Evolutionary conservation across 177 flowering plant genomes (phyloP).

Genomic region (Vitis hybrid): DNA sequence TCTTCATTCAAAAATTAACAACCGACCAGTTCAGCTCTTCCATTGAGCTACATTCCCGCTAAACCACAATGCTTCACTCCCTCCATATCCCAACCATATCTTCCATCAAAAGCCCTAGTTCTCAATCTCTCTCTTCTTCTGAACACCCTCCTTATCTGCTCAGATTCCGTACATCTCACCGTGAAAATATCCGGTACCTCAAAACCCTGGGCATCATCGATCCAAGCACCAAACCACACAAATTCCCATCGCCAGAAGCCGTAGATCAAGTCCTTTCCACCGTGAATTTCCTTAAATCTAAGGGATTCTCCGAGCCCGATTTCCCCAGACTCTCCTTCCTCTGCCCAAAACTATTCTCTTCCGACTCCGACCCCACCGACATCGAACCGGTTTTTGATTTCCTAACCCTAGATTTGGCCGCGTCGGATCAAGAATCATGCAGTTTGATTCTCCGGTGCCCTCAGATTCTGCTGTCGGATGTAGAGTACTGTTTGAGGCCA

Average conservation of each 20-base stretch:
- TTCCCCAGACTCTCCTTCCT: conserved; percentile 48
- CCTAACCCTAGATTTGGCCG: conserved; percentile 38
- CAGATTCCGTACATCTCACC: conserved; percentile 43
- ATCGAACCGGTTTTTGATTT: conserved; percentile 57
- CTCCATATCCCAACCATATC: background rate
- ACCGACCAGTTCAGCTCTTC: too few relatives aligned
- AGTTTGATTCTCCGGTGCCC: conserved; percentile 51
- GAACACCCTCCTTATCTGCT: conserved; percentile 27
- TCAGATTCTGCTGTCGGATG: conserved; percentile 40
- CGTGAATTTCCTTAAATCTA: conserved; percentile 51
- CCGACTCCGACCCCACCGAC: conserved; percentile 30
- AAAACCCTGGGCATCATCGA: conserved; percentile 44
- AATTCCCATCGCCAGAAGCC: conserved; percentile 36
- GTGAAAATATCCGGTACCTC: conserved; percentile 58
- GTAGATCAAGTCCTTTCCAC: conserved; percentile 32
- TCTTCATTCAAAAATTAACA: too few relatives aligned
- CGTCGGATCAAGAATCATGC: conserved; percentile 35
- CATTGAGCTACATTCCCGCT: too few relatives aligned
- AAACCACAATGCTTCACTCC: conserved; percentile 14
- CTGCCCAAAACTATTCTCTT: conserved; percentile 49
- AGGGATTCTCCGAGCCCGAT: conserved; percentile 52
- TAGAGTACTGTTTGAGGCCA: conserved; percentile 45
- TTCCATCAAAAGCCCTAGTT: background rate
- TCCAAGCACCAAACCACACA: conserved; percentile 19
- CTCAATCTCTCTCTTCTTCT: conserved; percentile 2